A percentile compares a stretch with the other conserved stretches of the same genome.
Evolutionary conservation across 2,329 filamentous ascomycete genomes (phyloP).

Genomic region (Colletotrichum theobromicola): DNA sequence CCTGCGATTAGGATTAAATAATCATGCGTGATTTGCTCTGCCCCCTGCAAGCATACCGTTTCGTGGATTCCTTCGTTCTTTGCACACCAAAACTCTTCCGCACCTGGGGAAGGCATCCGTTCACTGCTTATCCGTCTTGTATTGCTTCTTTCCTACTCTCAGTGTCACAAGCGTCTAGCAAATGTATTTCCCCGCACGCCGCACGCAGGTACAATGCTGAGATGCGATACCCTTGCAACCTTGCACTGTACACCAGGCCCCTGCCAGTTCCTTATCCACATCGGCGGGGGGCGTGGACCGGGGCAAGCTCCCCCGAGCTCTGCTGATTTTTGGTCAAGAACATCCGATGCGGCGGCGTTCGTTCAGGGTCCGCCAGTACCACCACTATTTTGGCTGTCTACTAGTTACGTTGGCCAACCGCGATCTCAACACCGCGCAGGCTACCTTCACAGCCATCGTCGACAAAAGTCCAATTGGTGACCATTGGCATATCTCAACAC

Average conservation of each 20-base stretch:
- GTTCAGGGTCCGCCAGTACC: background rate
- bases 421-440: background rate
- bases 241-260: background rate
- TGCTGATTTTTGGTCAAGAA: conserved; percentile 17
- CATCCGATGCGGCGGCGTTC: background rate
- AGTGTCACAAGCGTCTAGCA: background rate
- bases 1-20: no score
- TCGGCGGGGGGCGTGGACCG: background rate
- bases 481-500: background rate
- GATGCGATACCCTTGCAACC: background rate
- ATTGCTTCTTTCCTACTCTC: background rate
- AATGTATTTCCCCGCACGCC: background rate
- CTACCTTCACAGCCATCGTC: background rate
- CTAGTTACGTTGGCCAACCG: background rate
- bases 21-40: no score
- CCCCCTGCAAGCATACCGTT: background rate
- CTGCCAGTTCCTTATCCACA: background rate
- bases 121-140: background rate
- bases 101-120: background rate
- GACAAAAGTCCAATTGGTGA: background rate
- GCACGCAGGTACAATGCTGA: background rate
- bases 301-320: conserved; percentile 16
- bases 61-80: background rate
- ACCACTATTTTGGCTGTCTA: background rate
- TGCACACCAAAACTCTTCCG: background rate